Base-by-base conservation (phyloP, 192 early-diverging fungal species). In the Rhizophagus prolifer region DNA sequence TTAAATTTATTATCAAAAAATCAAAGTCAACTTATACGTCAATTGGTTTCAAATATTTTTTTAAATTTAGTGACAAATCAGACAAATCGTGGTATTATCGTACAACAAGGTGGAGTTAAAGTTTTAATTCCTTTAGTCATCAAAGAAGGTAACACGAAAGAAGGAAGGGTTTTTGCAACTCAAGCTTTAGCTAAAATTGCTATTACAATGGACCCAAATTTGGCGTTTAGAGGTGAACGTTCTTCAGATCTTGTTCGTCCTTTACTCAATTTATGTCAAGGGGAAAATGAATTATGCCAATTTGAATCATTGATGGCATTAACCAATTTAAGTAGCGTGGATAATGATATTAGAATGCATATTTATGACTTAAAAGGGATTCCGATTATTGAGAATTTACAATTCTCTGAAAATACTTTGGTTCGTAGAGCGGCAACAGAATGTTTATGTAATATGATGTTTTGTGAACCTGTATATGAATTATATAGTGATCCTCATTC, bases 261-360 rank as follows among this genome's bases (percentile, higher is more conserved):
- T 0, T 83, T 95, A 1, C 77, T 93, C 12, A 72, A 78, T 58
- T 83, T 95, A 34, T 86, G 89, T 50, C 85, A 90, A 59, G 82
- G 85, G 59, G 86, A 89, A 4, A 81, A 86, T 28, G 86, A 89
- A 75, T 81, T 98, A 31, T 85, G 89, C 47, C 89, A 91, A 68
- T 98, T 98, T 76, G 97, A 98, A 82, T 92, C 89, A 5, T 83
- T 97, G 60, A 91, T 98, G 90, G 97, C 95, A 0, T 82, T 98
- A 31, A 98, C 97, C 0, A 98, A 98, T 77, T 86, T 98, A 1
- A 92, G 92, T 6, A 92, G 92, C 60, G 86, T 90, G 70, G 82
- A 92, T 21, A 87, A 92, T 68, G 87, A 90, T 58, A 85, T 95
- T 9, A 86, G 94, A 16, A 78, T 76, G 0, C 84, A 85, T 9